Base-by-base conservation (phyloP, 139 green algal genomes). In the Micractinium conductrix region DNA sequence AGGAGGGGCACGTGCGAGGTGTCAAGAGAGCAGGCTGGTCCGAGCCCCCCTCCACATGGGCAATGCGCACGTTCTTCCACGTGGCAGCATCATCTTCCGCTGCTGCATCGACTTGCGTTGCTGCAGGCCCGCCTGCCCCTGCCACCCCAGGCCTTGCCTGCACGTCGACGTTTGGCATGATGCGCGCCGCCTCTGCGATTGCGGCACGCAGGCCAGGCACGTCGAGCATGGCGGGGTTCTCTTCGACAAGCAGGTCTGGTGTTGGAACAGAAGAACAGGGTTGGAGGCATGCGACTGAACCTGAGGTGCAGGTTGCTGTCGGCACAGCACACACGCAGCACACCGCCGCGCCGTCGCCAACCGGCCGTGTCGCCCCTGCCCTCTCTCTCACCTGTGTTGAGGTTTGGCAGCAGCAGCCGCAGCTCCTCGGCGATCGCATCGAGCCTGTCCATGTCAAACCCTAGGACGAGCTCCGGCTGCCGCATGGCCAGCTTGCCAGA, bases 171-270 rank as follows among this genome's bases (percentile, higher is more conserved):
- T 74, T 38, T 0, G 92, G 92, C 90, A 96, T 91, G 48, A 96
- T 87, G 28, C 90, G 74, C 42, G 71, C 21, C 0, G 91, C 91
- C 71, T 95, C 90, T 35, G 53, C 53, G 44, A 94, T 85, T 42
- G 91, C 92, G 45, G 76, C 43, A 63, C 90, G 73, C 71, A 97
- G 92, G n/a, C 82, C 85, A 21, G 91, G 87, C 19, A 95, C 83
- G 58, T 96, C 91, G 74, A 97, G 80, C 28, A 96, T 88, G 50
- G 87, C 48, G 2, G 94, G 93, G 67, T 92, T 91, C 28, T 85
- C 78, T 63, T 95, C 88, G 63, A 96, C 91, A 43, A 96, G 89
- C 40, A 84, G 88, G 88, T 84, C 78, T 82, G 76, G 37, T 37
- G 69, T 9, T 33, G 37, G 58, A 50, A 75, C 10, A 40, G 40